Percentiles rank a stretch among this genome's conserved stretches.
phyloP scores from a whole-genome alignment of 2,329 filamentous ascomycete species.

The Talaromyces sp. region DNA sequence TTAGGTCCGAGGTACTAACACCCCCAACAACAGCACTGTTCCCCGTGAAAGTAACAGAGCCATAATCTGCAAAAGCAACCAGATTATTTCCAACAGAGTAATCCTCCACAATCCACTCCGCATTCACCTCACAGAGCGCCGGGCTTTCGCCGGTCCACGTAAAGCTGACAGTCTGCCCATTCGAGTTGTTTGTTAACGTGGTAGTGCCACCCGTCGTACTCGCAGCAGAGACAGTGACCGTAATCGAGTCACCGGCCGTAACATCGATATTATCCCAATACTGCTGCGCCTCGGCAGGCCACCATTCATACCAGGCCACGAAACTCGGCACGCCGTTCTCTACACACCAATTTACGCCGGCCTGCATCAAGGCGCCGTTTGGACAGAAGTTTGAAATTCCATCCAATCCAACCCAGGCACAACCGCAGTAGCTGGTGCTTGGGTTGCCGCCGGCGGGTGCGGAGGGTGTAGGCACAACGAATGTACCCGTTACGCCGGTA shows the following conservation, averaged over 20 bases:
- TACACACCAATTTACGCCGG: slow-evolving; percentile 15
- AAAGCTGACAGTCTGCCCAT: not conserved
- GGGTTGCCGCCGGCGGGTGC: slow-evolving; percentile 4
- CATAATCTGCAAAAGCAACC: slow-evolving; percentile 15
- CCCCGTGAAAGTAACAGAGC: slow-evolving; percentile 12
- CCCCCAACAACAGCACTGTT: slow-evolving; percentile 13
- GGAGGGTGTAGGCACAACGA: not conserved
- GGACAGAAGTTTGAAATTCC: slow-evolving; percentile 27
- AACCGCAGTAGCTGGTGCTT: slow-evolving; percentile 54
- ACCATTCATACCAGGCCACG: slow-evolving; percentile 16
- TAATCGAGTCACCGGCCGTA: slow-evolving; percentile 11
- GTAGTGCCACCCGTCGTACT: slow-evolving; percentile 2
- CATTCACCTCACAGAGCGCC: slow-evolving; percentile 9
- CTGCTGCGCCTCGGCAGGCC: slow-evolving; percentile 1
- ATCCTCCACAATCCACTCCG: slow-evolving; percentile 16
- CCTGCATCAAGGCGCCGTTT: slow-evolving; percentile 11
- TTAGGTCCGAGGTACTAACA: not conserved
- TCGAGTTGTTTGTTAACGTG: slow-evolving; percentile 4
- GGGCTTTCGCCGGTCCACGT: slow-evolving; percentile 6
- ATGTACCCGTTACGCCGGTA: slow-evolving; percentile 2
- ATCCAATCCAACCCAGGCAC: slow-evolving; percentile 58
- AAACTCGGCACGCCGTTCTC: slow-evolving; percentile 1
- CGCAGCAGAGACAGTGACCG: slow-evolving; percentile 6
- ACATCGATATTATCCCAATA: slow-evolving; percentile 11
- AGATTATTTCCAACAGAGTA: slow-evolving; percentile 4